Evolutionary conservation across 1,139 yeast genomes (phyloP), one percentile per base, ranked within the genome.

Genomic region (Sugiyamaella xylanicola): DNA sequence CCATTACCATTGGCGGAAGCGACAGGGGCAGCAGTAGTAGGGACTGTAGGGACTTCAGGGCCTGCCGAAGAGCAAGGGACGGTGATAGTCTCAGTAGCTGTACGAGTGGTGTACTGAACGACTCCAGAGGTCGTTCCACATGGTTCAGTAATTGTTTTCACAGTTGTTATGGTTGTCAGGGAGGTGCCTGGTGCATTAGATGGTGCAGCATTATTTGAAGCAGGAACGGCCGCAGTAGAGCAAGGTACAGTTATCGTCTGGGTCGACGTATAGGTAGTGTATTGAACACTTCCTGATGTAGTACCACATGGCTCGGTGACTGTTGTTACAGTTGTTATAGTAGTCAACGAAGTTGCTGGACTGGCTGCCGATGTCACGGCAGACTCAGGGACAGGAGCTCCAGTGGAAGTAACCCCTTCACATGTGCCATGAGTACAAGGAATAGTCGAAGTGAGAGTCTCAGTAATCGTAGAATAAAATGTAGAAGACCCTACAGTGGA

Each of bases 131-230:
- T 13, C 21, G 53, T 47, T n/a, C 52, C 17, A 22, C 52, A 46
- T 4, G 55, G 51, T 9, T 27, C 52, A 22, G 55, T 51, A 5
- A 51, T 35, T 22, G 55, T 52, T 13, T 36, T 20, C 22, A 27
- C 48, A 13, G 42, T 35, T 5, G 42, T 36, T 21, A 9, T 16
- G 13, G 47, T 41, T 17, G 44, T 16, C 21, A 27, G 27, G 13
- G 55, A 27, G 55, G 17, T 22, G 47, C 44, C 17, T 7, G 51
- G 19, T 25, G 40, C 20, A 22, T 15, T 19, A 45, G 43, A 27
- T 15, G 59, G 17, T 22, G 56, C 36, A 20, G 55, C 40, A 7
- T 48, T n/a, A 44, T n/a, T n/a, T n/a, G 59, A 25, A n/a, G 17
- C 21, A 17, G 47, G 47, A 13, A 13, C 13, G 16, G 36, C 41